phyloP scores from a whole-genome alignment of 768 basidiomycete genomes.

The Tulasnella sp. region DNA sequence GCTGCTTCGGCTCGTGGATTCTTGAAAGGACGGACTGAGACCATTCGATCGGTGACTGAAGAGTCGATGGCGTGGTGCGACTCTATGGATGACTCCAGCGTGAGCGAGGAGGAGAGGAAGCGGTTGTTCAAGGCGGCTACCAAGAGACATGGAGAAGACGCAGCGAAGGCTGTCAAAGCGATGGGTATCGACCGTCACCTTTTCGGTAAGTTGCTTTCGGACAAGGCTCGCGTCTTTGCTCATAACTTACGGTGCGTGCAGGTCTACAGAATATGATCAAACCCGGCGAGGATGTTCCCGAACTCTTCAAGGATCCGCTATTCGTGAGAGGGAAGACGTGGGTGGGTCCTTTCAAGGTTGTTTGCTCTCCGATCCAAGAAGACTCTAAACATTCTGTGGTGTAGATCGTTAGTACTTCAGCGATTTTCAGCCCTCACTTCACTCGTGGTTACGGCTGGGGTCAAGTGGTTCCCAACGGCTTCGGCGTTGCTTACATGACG shows the following conservation, averaged over 20 bases:
- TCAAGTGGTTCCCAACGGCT: slow-evolving; percentile 89
- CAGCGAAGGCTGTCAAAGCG: slow-evolving; percentile 60
- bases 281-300: slow-evolving; percentile 61
- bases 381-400: not conserved
- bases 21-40: slow-evolving; percentile 87
- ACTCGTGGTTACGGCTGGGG: slow-evolving; percentile 84
- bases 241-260: slow-evolving; percentile 34
- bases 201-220: slow-evolving; percentile 52
- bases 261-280: slow-evolving; percentile 67
- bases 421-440: slow-evolving; percentile 82
- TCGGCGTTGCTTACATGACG: slow-evolving; percentile 94
- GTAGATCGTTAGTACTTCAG: slow-evolving; percentile 69
- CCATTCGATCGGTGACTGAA: slow-evolving; percentile 76
- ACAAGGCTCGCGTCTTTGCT: not conserved
- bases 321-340: slow-evolving; percentile 70
- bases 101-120: slow-evolving; percentile 47
- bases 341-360: slow-evolving; percentile 42
- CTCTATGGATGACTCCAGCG: slow-evolving; percentile 60
- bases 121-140: slow-evolving; percentile 57
- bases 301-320: slow-evolving; percentile 71
- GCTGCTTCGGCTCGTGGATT: slow-evolving; percentile 87
- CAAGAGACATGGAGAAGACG: slow-evolving; percentile 62
- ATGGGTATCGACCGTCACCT: slow-evolving; percentile 85
- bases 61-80: slow-evolving; percentile 75
- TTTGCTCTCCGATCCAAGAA: too few relatives aligned